These are phyloP conservation scores for Panicum miliaceum DNA, from an alignment of 176 grass and related monocot species.

Conservation along the genomic window DNA sequence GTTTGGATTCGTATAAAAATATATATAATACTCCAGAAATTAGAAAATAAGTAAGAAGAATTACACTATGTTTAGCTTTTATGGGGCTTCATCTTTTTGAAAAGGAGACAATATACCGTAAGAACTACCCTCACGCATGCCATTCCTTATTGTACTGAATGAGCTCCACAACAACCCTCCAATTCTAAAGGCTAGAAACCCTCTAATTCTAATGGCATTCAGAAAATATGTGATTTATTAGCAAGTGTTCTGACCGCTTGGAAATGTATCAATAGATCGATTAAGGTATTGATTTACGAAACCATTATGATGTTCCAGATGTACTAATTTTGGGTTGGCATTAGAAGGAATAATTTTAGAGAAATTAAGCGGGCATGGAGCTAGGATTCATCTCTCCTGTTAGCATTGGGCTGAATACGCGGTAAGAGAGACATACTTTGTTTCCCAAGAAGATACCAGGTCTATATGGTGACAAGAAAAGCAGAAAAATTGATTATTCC, in stretches of 20 bases:
- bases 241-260: constrained; percentile 59
- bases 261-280: constrained; percentile 24
- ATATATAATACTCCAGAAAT: not conserved
- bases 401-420: not conserved
- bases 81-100: not conserved
- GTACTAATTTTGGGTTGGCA: not conserved
- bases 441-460: not conserved
- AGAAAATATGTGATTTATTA: constrained; percentile 57
- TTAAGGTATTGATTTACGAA: not conserved
- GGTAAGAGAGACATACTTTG: not conserved
- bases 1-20: not conserved
- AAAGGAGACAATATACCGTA: too few species aligned
- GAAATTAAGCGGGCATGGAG: not conserved
- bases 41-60: not conserved
- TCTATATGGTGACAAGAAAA: too few species aligned
- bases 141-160: not conserved
- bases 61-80: not conserved
- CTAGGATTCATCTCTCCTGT: not conserved
- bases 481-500: not conserved
- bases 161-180: not conserved
- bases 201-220: not conserved
- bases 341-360: not conserved
- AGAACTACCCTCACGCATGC: not conserved
- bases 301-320: not conserved
- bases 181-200: not conserved